Evolutionary conservation across 129 eudicot species (phyloP), one percentile per base, ranked within the genome.

Genomic region (Saussurea involucrata): DNA sequence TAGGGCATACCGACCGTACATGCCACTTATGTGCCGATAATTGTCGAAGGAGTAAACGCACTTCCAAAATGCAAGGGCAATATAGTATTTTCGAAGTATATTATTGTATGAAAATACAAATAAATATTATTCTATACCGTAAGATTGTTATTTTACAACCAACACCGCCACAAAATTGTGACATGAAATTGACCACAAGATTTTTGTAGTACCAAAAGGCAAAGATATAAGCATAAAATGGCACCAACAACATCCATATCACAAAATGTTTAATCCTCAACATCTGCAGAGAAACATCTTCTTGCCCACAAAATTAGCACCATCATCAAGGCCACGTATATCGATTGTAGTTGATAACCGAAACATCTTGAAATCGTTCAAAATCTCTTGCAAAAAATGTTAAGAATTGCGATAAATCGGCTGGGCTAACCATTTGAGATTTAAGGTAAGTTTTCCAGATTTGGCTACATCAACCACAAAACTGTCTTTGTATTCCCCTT

Each of bases 341-440:
- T 49, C 21, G 21, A 7, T 20, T 44, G 24, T 17, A 46, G 63
- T 17, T 2, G 31, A 21, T 73, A 11, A 32, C 21, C 68, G 58
- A 53, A 25, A 28, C 37, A 32, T 40, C 24, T 61, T 63, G 36
- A 37, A 70, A 20, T 31, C 67, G 5, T 80, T 80, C 74, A 72
- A 22, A 5, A 28, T 13, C 24, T 78, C 40, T 18, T 28, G 44
- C 17, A 65, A 24, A 15, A 15, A 44, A 15, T 37, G 25, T 80
- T 86, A 87, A 11, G 85, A 68, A 64, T 86, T 90, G 24, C 94
- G 85, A 79, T 87, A 89, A 60, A 87, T 85, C 22, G 90, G 90
- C 29, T 91, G 97, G 0, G 94, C 88, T 71, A 76, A 76, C 98
- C 98, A 95, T 78, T 89, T 95, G 76, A 95, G 94, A 83, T 78